Conservation (phyloP, 1,284 basidiomycete genomes). For the Marasmius tenuissimus region DNA sequence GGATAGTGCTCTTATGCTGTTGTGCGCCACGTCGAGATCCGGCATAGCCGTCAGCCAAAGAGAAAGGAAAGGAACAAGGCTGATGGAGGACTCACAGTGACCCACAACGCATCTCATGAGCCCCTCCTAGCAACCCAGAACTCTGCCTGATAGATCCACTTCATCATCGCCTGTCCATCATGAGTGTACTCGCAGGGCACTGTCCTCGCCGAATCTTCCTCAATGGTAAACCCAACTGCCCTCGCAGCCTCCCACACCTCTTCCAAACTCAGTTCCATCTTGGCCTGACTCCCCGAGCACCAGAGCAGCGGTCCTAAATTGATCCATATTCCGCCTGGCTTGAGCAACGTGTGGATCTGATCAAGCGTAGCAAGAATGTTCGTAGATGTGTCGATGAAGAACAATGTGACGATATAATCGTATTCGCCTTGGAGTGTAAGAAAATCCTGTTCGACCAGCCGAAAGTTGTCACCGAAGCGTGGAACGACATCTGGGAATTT, state of each 20-base stretch:
- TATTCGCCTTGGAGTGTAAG: constrained; percentile 47
- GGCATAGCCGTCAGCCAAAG: not conserved
- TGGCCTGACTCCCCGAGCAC: constrained; percentile 52
- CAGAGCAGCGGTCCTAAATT: constrained; percentile 69
- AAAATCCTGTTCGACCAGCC: constrained; percentile 55
- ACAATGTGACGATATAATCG: constrained; percentile 62
- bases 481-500: constrained; percentile 62
- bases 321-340: constrained; percentile 63
- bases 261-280: constrained; percentile 61
- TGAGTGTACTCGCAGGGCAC: constrained; percentile 65
- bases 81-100: not conserved
- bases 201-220: constrained; percentile 30
- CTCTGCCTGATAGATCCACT: constrained; percentile 62
- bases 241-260: constrained; percentile 52
- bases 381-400: constrained; percentile 70
- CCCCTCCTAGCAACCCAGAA: constrained; percentile 61
- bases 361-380: constrained; percentile 55
- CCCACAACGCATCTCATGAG: not conserved
- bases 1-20: no score
- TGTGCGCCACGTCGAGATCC: not conserved
- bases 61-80: not conserved
- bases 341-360: constrained; percentile 52
- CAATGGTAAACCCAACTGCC: constrained; percentile 50
- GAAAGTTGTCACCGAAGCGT: constrained; percentile 38
- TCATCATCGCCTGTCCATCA: constrained; percentile 64